Conservation (phyloP, 306 rosid species). For the Casuarina glauca region DNA sequence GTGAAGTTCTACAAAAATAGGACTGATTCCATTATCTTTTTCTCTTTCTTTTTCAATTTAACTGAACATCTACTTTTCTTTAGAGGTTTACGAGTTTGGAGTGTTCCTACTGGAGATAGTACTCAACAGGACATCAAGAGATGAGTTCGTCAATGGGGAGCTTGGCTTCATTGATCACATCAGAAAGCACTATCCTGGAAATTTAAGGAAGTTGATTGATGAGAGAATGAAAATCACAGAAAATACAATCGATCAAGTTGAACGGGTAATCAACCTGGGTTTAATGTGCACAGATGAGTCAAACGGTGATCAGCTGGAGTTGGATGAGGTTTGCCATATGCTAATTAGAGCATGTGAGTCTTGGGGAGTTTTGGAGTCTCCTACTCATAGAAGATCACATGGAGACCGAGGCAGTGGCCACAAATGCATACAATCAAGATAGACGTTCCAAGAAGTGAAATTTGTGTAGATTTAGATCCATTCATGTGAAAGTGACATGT, state of each 20-base stretch:
- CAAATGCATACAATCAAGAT: conserved; percentile 24
- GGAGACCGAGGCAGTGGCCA: conserved; percentile 40
- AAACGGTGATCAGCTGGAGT: conserved; percentile 32
- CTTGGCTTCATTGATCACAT: conserved; percentile 38
- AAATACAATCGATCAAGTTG: conserved; percentile 37
- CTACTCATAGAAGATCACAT: conserved; percentile 31
- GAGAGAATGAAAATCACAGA: conserved; percentile 47
- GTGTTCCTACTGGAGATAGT: conserved; percentile 53
- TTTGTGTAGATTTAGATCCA: not conserved
- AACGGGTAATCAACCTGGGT: conserved; percentile 41
- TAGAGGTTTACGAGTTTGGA: conserved; percentile 59
- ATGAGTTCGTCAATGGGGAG: conserved; percentile 43
- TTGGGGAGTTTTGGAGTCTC: conserved; percentile 29
- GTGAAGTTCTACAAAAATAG: conserved; percentile 1
- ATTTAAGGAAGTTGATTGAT: conserved; percentile 43
- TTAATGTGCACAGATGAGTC: conserved; percentile 54
- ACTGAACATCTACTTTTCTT: not conserved
- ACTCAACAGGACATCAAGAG: conserved; percentile 29
- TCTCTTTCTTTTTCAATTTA: not conserved
- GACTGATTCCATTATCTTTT: not conserved
- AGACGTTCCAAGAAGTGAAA: not conserved
- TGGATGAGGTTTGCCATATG: conserved; percentile 32
- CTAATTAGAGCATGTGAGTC: conserved; percentile 42
- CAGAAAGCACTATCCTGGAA: conserved; percentile 42
- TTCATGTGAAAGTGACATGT: not conserved